A percentile compares a stretch with the other conserved stretches of the same genome.
Evolutionary conservation across 441 rosid species (phyloP).

Genomic region (Oxalis stricta): DNA sequence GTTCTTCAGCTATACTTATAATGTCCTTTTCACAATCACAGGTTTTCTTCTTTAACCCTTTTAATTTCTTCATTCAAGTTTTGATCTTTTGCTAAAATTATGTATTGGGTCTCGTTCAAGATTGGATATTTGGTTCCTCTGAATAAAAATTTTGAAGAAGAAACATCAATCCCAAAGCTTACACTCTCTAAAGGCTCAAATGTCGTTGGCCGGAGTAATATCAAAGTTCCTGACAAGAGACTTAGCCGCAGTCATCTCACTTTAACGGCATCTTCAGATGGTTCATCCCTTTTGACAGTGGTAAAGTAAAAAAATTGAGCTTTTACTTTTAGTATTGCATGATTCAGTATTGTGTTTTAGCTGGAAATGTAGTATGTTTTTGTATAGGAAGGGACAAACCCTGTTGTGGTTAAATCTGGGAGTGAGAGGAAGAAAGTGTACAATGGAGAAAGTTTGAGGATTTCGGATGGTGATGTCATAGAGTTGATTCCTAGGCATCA

Average conservation of each 20-base stretch:
- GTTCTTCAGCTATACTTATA: too few species aligned
- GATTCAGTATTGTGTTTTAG: too few species aligned
- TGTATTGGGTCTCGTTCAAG: background rate
- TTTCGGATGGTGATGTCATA: conserved; percentile 44
- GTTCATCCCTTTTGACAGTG: conserved; percentile 42
- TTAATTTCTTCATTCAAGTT: too few species aligned
- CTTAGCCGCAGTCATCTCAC: conserved; percentile 86
- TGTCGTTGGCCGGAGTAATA: conserved; percentile 48
- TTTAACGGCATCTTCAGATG: conserved; percentile 29
- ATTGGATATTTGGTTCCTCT: conserved; percentile 52
- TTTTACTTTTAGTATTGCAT: too few species aligned
- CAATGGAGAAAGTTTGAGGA: conserved; percentile 24
- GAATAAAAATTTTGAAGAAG: conserved; percentile 34
- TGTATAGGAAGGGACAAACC: conserved; percentile 76
- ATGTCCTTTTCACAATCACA: too few species aligned
- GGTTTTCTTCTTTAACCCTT: too few species aligned
- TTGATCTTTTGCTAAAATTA: too few species aligned
- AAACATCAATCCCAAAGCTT: conserved; percentile 36
- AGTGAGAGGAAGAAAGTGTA: conserved; percentile 42
- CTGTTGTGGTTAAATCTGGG: conserved; percentile 54
- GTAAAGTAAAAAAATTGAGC: conserved; percentile 31
- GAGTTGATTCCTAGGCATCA: conserved; percentile 85
- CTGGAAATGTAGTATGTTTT: too few species aligned
- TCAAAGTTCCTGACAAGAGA: conserved; percentile 50
- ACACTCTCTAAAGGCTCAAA: conserved; percentile 42